Base-by-base conservation (phyloP, 2,329 filamentous ascomycete genomes). In the Fusarium transvaalense region DNA sequence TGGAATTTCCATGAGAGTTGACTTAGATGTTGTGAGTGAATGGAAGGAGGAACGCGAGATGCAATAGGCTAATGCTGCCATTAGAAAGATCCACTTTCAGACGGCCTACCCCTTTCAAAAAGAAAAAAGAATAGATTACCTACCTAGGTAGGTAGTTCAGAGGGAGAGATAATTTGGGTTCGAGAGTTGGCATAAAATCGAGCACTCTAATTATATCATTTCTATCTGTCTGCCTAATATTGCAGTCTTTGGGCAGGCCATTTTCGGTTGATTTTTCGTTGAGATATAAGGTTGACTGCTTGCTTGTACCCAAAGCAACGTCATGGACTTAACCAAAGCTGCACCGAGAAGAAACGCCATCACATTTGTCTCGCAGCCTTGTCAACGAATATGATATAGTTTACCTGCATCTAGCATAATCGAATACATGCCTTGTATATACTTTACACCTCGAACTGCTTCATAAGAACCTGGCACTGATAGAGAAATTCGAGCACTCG, bases 21-120 rank as follows among this genome's bases (percentile, higher is more conserved):
- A 48, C 38, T 55, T 53, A 43, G 51, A 54, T 27, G 60, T 66
- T 42, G 50, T 50, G 57, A 58, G 39, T 54, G 63, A 51, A 46
- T 41, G 27, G 39, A 38, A 55, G 38, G 29, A 34, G 43, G 31
- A 46, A 62, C 27, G 35, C 38, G 39, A 53, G 15, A 37, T 35
- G 14, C 58, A 43, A 69, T 55, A 58, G 56, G 66, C 27, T 50
- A 10, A 41, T 27, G 10, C 32, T 37, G 17, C 27, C 15, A 23
- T 17, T 27, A 45, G 45, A 12, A 38, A 58, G 45, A 46, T 64
- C 61, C 61, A 52, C 38, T 42, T 29, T 46, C 39, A 21, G 45
- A 53, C 51, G 15, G 35, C 34, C 19, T 52, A 21, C 29, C 32
- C 14, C 34, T 19, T 19, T 29, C 19, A 10, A 17, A 25, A n/a